Percentiles rank a stretch among this genome's conserved stretches.
phyloP scores from a whole-genome alignment of 495 filamentous ascomycete species.

The Lophium mytilinum region DNA sequence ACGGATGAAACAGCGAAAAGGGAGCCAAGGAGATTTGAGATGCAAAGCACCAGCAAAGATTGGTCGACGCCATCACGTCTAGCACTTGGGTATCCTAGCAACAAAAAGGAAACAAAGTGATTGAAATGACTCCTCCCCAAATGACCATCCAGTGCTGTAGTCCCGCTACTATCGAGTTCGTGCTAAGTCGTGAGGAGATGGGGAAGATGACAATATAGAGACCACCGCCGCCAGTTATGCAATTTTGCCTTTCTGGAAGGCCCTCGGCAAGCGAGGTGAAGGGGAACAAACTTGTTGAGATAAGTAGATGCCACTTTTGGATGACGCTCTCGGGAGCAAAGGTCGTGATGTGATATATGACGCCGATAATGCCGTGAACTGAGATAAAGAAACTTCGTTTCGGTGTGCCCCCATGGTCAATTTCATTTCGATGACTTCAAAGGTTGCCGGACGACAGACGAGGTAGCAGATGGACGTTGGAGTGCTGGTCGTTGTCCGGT shows the following conservation, averaged over 20 bases:
- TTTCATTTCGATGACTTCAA: neutral
- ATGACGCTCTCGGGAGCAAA: neutral
- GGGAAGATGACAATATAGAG: neutral
- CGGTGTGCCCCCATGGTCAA: neutral
- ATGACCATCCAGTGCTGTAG: neutral
- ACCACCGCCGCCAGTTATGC: neutral
- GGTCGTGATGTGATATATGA: constrained; percentile 6
- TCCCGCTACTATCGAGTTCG: neutral
- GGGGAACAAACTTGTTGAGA: neutral
- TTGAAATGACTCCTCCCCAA: neutral
- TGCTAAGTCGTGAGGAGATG: neutral
- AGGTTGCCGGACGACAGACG: no score
- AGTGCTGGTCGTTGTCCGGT: neutral
- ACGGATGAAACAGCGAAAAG: no score
- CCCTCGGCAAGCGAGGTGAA: neutral
- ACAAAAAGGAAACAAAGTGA: constrained; percentile 2
- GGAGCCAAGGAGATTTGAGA: neutral
- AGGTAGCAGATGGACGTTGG: neutral
- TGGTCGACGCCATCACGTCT: constrained; percentile 14
- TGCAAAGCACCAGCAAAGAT: neutral
- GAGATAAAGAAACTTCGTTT: constrained; percentile 1
- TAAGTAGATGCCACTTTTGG: constrained; percentile 1
- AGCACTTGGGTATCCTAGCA: constrained; percentile 20
- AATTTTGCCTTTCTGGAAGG: neutral
- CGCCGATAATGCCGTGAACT: constrained; percentile 12